Evolutionary conservation across 768 basidiomycete species (phyloP), one percentile per base, ranked within the genome.

Genomic region (Boletus sp.): DNA sequence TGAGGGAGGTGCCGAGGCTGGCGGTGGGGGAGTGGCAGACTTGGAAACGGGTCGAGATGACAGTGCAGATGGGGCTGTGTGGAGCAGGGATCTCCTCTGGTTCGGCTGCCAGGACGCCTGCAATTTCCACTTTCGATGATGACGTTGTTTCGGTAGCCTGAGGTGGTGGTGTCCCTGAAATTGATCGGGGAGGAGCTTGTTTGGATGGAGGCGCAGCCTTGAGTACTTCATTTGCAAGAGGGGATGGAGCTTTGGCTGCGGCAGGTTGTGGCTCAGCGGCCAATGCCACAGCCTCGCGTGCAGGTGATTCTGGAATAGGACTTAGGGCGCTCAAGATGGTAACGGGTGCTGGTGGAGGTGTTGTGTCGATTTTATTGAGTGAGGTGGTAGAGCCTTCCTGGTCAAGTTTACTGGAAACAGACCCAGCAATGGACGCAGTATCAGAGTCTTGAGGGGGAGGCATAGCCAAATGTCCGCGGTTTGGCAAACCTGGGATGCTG

Each of bases 241-340:
- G n/a, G n/a, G n/a, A n/a, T n/a, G n/a, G n/a, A n/a, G n/a, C n/a
- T n/a, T n/a, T n/a, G n/a, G n/a, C n/a, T n/a, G n/a, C n/a, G n/a
- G n/a, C n/a, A n/a, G n/a, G n/a, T n/a, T n/a, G n/a, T n/a, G n/a
- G 61, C 32, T 72, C 74, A 9, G 73, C 64, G 12, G 70, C 69
- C 30, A 74, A 58, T 2, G 74, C 78, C 14, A 77, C 81, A 8
- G 76, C 79, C 63, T 86, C 84, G 29, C 84, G 78, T 9, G 78
- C 78, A 28, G 87, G 86, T 3, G 85, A 88, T 66, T 90, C 89
- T 1, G n/a, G n/a, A n/a, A n/a, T n/a, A n/a, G n/a, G n/a, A n/a
- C n/a, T n/a, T n/a, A n/a, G n/a, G n/a, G n/a, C 66, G 14, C 58
- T 65, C 29, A 60, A 64, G 29, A 64, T 46, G 14, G 64, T 55